Base-by-base conservation (phyloP, 192 early-diverging fungal species). In the Pilobolus umbonatus region DNA sequence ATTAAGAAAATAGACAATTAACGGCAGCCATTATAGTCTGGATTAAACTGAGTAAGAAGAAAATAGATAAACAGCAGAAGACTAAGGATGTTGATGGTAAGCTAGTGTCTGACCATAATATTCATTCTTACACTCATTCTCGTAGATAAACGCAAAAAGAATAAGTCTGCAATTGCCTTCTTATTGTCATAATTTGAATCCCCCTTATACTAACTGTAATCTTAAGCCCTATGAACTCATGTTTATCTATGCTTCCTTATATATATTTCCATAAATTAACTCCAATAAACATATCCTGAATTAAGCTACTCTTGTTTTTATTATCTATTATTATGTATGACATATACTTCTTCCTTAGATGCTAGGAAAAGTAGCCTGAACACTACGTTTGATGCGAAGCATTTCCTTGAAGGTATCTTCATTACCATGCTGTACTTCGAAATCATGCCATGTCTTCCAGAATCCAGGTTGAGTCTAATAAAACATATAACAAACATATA, bases 401-500 rank as follows among this genome's bases (percentile, higher is more conserved):
- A 96, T 96, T 61, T 98, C 95, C 75, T 92, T 95, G 76, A 95
- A 98, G 3, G 95, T 94, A 44, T 98, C 94, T 67, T 99, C 95
- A 67, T 94, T 97, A 30, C 97, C 97, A 61, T 95, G 89, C 57
- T 88, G 84, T 12, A 96, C 93, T 80, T 99, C 97, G 69, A 98
- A 99, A 52, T 92, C 89, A 57, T 94, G 90, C 97, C 97, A 99
- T 28, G 64, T 67, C 52, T 87, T 75, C 96, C 96, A 97, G 57
- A 89, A 90, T 25, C 79, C 75, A 25, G 81, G 75, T 21, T 84
- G 77, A 14, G 65, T 67, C 72, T 75, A 68, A 22, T 34, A 43
- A 25, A 31, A 48, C 0, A 28, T 29, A 48, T 29, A 48, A 14
- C 12, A 42, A 21, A 46, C 11, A 46, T 5, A 10, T 5, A 0